Evolutionary conservation across 495 filamentous ascomycete genomes (phyloP).

Genomic region (Neurospora africana): DNA sequence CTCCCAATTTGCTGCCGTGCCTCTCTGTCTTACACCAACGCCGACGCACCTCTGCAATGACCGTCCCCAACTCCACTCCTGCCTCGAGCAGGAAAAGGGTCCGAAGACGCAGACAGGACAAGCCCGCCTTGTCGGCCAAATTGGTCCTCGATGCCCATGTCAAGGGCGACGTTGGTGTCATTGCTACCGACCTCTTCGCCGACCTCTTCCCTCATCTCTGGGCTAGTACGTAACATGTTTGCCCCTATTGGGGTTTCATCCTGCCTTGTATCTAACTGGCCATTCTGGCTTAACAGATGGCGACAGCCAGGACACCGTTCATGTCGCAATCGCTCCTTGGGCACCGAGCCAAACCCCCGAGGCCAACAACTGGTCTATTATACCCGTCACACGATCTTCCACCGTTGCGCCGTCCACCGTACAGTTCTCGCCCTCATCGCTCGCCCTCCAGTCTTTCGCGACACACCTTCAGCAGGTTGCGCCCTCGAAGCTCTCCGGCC

Average conservation of each 20-base stretch:
- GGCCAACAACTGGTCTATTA: conserved; percentile 67
- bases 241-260: neutral
- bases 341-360: conserved; percentile 53
- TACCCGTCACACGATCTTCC: conserved; percentile 58
- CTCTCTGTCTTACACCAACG: neutral
- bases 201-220: conserved; percentile 62
- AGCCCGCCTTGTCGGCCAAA: conserved; percentile 40
- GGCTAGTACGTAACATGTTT: conserved; percentile 19
- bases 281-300: conserved; percentile 6
- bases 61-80: neutral
- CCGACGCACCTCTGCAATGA: neutral
- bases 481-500: conserved; percentile 52
- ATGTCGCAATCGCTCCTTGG: conserved; percentile 78
- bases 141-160: conserved; percentile 73
- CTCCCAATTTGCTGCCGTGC: neutral
- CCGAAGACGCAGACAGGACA: conserved; percentile 46
- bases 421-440: conserved; percentile 69
- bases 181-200: conserved; percentile 76
- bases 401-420: conserved; percentile 62
- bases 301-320: conserved; percentile 31
- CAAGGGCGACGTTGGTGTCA: conserved; percentile 74
- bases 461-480: conserved; percentile 46
- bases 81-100: conserved; percentile 23
- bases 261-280: conserved; percentile 11
- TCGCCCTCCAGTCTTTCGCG: conserved; percentile 68